Conservation (phyloP, 164 flowering plant species). For the Tinospora cordifolia region DNA sequence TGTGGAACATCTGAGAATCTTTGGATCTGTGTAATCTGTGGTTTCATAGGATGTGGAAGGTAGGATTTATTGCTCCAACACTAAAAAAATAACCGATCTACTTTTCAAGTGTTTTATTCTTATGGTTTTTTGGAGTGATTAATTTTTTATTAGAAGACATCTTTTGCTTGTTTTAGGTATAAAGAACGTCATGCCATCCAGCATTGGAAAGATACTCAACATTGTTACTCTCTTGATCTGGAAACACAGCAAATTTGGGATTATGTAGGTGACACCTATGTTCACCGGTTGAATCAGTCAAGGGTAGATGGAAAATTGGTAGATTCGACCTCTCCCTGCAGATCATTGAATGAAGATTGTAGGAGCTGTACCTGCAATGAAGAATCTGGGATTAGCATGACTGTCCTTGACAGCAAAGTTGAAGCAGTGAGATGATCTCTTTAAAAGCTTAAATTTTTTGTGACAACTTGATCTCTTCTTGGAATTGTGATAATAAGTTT, state of each 20-base stretch:
- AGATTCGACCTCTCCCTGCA: conserved; percentile 37
- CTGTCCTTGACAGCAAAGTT: conserved; percentile 68
- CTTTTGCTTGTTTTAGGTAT: conserved; percentile 43
- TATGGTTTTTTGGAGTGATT: neutral
- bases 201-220: conserved; percentile 79
- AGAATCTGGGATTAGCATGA: conserved; percentile 63
- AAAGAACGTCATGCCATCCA: conserved; percentile 80
- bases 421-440: conserved; percentile 47
- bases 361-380: conserved; percentile 50
- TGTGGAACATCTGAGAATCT: conserved; percentile 72
- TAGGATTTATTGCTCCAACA: neutral
- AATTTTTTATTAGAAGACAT: conserved; percentile 1
- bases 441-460: neutral
- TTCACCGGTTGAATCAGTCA: conserved; percentile 86
- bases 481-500: neutral
- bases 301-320: conserved; percentile 64
- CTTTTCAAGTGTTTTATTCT: neutral
- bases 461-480: neutral
- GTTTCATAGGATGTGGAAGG: conserved; percentile 60
- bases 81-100: neutral
- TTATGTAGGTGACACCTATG: conserved; percentile 90
- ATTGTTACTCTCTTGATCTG: conserved; percentile 82
- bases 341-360: conserved; percentile 55
- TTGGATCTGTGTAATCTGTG: conserved; percentile 94
- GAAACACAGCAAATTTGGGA: conserved; percentile 90